Conservation (phyloP, 805 yeast genomes). For the Pichia occidentalis region DNA sequence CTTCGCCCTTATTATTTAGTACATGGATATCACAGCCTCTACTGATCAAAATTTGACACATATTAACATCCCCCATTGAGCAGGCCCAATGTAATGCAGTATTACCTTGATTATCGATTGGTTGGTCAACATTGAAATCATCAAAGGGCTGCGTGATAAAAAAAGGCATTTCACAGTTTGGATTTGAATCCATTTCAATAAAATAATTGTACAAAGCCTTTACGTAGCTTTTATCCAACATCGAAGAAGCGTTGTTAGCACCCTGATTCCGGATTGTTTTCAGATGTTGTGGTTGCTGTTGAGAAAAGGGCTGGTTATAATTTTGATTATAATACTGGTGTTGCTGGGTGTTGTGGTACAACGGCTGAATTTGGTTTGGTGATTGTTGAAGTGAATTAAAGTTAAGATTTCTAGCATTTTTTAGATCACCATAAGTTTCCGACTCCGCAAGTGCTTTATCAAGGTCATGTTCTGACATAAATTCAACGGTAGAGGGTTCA, state of each 20-base stretch:
- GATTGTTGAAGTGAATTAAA: slow-evolving; percentile 9
- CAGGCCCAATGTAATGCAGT: slow-evolving; percentile 98
- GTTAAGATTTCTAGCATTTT: background rate
- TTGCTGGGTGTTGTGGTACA: no score
- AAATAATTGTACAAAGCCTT: slow-evolving; percentile 12
- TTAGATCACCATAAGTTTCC: slow-evolving; percentile 16
- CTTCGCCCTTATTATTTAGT: slow-evolving; percentile 68
- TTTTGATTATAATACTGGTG: background rate
- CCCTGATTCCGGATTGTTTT: slow-evolving; percentile 6
- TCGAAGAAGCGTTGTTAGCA: no score
- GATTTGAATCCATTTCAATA: slow-evolving; percentile 25
- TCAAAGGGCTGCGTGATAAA: slow-evolving; percentile 55
- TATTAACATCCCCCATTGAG: slow-evolving; percentile 78
- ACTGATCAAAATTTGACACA: slow-evolving; percentile 67
- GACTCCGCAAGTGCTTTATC: slow-evolving; percentile 32
- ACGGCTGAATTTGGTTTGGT: no score
- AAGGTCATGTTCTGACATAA: slow-evolving; percentile 46
- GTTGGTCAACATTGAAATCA: slow-evolving; percentile 64
- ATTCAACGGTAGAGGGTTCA: slow-evolving; percentile 45
- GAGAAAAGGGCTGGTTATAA: background rate
- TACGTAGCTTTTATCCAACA: slow-evolving; percentile 11
- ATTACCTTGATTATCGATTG: slow-evolving; percentile 91
- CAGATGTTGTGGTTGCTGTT: slow-evolving; percentile 2
- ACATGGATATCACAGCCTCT: slow-evolving; percentile 67
- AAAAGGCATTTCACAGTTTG: slow-evolving; percentile 39